Percentiles rank a stretch among this genome's conserved stretches.
phyloP scores from a whole-genome alignment of 768 basidiomycete genomes.

The Suillus alpinus region DNA sequence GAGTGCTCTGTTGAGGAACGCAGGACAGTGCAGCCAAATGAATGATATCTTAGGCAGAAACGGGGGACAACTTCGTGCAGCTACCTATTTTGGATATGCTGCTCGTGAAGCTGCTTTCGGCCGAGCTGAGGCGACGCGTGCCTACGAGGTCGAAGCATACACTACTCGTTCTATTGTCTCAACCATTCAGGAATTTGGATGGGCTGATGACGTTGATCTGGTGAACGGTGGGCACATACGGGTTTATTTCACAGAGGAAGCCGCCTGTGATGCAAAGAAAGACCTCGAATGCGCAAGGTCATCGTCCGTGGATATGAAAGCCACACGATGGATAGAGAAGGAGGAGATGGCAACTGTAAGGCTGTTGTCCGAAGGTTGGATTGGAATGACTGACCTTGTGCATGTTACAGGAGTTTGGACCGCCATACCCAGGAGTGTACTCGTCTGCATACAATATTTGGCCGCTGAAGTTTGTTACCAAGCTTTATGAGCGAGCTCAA shows the following conservation, averaged over 20 bases:
- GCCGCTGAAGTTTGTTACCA: too few relatives aligned
- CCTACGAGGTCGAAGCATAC: constrained; percentile 55
- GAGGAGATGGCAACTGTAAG: constrained; percentile 49
- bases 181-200: constrained; percentile 43
- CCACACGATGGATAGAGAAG: constrained; percentile 44
- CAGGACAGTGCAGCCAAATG: too few relatives aligned
- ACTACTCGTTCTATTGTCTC: constrained; percentile 46
- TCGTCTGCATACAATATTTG: too few relatives aligned
- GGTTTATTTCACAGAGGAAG: constrained; percentile 46
- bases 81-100: constrained; percentile 44
- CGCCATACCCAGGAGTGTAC: too few relatives aligned
- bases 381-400: too few relatives aligned
- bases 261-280: constrained; percentile 33
- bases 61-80: constrained; percentile 68
- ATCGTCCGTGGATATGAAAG: constrained; percentile 48
- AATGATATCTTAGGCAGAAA: constrained; percentile 53
- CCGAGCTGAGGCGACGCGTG: constrained; percentile 50
- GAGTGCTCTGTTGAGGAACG: too few relatives aligned
- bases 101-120: constrained; percentile 42
- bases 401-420: too few relatives aligned
- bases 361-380: neutral
- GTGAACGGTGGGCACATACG: constrained; percentile 52
- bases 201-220: constrained; percentile 56
- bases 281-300: constrained; percentile 53
- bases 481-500: too few relatives aligned